Evolutionary conservation across 192 early-diverging fungal species (phyloP), one percentile per base, ranked within the genome.

Genomic region (Coemansia sp.): DNA sequence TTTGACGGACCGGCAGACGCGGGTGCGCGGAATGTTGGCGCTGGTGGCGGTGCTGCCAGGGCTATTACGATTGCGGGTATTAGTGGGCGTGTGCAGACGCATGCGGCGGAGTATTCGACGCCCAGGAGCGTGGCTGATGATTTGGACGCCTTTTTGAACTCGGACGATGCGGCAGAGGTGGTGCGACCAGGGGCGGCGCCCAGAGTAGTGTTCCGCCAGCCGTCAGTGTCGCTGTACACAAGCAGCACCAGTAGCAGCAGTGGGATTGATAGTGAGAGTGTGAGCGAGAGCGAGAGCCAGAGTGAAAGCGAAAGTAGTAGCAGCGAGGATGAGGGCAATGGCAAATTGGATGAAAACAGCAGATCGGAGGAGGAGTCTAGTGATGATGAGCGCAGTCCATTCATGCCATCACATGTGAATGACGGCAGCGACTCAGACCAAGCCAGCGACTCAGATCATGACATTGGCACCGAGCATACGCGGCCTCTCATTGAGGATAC

Each of bases 81-180:
- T 54, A 78, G 74, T 50, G 74, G 74, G 1, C 52, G 68, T 1
- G 67, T 57, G 1, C 58, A 47, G 49, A 55, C 73, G 1, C 51
- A 53, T 12, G 27, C 52, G 22, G 51, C 64, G 13, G 74, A 71
- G 0, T 78, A 67, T 37, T 50, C 68, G 49, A 78, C 74, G 21
- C 74, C 74, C 12, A 60, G 65, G 49, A 71, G 68, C 58, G 51
- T 15, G 6, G 56, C 37, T 3, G 75, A 78, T 24, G 73, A 76
- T n/a, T 57, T 79, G 15, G 76, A 79, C 22, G 71, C 76, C 8
- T 79, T 79, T 37, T 43, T 79, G 19, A 59, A 79, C 42, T 79
- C 76, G 1, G 52, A 60, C 27, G 70, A n/a, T n/a, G n/a, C n/a
- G n/a, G n/a, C 3, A 1, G 40, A n/a, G 6, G 22, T 30, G 19